These are phyloP conservation scores for Fraxinus angustifolia DNA, from an alignment of 305 asterid genomes.

Conservation along the genomic window DNA sequence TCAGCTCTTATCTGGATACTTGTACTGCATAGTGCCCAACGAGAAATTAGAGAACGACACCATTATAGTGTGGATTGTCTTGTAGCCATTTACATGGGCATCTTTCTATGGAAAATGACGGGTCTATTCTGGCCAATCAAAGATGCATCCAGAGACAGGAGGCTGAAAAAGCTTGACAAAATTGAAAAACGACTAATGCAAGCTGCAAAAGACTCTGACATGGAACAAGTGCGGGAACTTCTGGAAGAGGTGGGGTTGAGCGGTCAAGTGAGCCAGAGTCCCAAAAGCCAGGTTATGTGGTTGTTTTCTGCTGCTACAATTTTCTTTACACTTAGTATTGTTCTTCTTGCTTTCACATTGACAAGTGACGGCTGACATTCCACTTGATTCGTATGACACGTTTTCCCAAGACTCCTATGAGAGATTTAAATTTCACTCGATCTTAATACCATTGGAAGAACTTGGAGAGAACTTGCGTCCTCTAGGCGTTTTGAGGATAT, in stretches of 20 bases:
- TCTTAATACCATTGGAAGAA: not conserved
- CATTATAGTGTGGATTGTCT: conserved; percentile 82
- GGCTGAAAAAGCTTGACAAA: conserved; percentile 59
- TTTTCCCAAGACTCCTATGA: not conserved
- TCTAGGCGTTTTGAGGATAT: not conserved
- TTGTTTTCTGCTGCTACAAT: conserved; percentile 71
- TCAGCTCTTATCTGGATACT: conserved; percentile 77
- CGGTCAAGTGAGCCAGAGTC: conserved; percentile 34
- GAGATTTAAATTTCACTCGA: not conserved
- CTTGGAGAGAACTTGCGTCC: not conserved
- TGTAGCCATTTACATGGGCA: conserved; percentile 86
- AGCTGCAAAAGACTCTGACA: conserved; percentile 87
- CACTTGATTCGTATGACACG: not conserved
- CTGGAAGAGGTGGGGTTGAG: conserved; percentile 58
- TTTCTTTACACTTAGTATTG: conserved; percentile 53
- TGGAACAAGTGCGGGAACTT: conserved; percentile 59
- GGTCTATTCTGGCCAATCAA: conserved; percentile 73
- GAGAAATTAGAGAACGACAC: conserved; percentile 92
- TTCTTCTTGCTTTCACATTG: conserved; percentile 60
- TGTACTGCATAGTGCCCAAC: conserved; percentile 83
- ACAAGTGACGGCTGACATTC: conserved; percentile 70
- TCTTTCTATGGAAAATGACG: conserved; percentile 76
- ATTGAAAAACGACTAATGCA: conserved; percentile 53
- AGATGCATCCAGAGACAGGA: conserved; percentile 34
- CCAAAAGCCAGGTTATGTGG: conserved; percentile 52